phyloP scores from a whole-genome alignment of 2,329 filamentous ascomycete genomes.

The Arachnopeziza araneosa region DNA sequence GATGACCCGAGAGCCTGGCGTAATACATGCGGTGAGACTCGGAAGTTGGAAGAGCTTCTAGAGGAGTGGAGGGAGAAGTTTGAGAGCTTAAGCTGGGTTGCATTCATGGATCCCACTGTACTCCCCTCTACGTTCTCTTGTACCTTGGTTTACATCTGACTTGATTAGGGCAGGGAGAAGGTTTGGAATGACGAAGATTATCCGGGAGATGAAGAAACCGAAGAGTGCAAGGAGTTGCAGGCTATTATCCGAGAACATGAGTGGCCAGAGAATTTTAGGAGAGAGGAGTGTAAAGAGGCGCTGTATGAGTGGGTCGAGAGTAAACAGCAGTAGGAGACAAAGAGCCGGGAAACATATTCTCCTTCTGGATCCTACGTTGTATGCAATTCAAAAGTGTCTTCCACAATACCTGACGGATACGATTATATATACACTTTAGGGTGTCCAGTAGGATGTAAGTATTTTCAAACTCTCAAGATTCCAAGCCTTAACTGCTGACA shows the following conservation, averaged over 20 bases:
- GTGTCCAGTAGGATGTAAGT: not conserved
- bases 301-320: not conserved
- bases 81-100: not conserved
- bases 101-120: not conserved
- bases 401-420: not conserved
- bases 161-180: not conserved
- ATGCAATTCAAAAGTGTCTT: not conserved
- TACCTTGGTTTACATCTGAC: no score
- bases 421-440: not conserved
- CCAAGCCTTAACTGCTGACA: not conserved
- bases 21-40: slow-evolving; percentile 1
- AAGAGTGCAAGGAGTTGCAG: slow-evolving; percentile 1
- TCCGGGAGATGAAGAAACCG: not conserved
- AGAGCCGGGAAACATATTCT: no score
- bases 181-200: slow-evolving; percentile 3
- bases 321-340: not conserved
- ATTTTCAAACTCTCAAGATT: not conserved
- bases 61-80: slow-evolving; percentile 2
- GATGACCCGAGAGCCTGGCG: slow-evolving; percentile 1
- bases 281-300: not conserved
- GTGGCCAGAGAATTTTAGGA: slow-evolving; percentile 1
- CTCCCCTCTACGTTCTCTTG: no score
- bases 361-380: no score
- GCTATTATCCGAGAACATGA: not conserved
- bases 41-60: not conserved